These are phyloP conservation scores for Colletotrichum truncatum DNA, from an alignment of 2,329 filamentous ascomycete genomes.

Conservation along the genomic window DNA sequence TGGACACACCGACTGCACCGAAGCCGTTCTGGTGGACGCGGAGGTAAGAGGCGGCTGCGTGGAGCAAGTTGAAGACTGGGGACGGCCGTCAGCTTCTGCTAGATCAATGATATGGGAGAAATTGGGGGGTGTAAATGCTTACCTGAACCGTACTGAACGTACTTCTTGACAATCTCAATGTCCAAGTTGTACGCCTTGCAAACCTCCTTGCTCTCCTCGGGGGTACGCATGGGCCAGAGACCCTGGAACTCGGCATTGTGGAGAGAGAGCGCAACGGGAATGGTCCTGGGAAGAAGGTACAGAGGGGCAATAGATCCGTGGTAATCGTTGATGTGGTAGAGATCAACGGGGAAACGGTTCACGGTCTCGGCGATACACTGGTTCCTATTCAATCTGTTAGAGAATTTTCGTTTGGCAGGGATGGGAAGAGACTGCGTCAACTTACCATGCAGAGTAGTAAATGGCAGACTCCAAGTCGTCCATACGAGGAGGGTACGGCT, in stretches of 20 bases:
- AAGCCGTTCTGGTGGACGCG: constrained; percentile 74
- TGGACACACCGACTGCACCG: constrained; percentile 73
- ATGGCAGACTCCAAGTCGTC: constrained; percentile 75
- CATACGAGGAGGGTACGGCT: constrained; percentile 75
- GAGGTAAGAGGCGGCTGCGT: constrained; percentile 72
- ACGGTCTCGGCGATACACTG: constrained; percentile 73
- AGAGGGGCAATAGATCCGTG: constrained; percentile 72
- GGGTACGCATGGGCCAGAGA: constrained; percentile 72
- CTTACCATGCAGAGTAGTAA: constrained; percentile 72
- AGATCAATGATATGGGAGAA: not conserved
- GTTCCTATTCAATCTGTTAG: constrained; percentile 46
- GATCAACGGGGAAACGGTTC: constrained; percentile 68
- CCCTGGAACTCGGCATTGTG: constrained; percentile 78
- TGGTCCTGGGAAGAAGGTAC: constrained; percentile 70
- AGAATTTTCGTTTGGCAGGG: not conserved
- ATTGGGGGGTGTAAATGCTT: not conserved
- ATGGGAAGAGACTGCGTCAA: accelerated
- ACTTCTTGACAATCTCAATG: constrained; percentile 63
- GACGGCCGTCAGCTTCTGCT: too few species aligned
- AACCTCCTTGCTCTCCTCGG: constrained; percentile 69
- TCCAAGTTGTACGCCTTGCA: constrained; percentile 72
- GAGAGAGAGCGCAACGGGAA: constrained; percentile 70
- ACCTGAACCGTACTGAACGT: constrained; percentile 71
- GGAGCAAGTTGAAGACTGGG: constrained; percentile 73
- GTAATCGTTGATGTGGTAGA: constrained; percentile 75